These are phyloP conservation scores for Abelmoschus esculentus DNA, from an alignment of 345 rosid species.

Conservation along the genomic window DNA sequence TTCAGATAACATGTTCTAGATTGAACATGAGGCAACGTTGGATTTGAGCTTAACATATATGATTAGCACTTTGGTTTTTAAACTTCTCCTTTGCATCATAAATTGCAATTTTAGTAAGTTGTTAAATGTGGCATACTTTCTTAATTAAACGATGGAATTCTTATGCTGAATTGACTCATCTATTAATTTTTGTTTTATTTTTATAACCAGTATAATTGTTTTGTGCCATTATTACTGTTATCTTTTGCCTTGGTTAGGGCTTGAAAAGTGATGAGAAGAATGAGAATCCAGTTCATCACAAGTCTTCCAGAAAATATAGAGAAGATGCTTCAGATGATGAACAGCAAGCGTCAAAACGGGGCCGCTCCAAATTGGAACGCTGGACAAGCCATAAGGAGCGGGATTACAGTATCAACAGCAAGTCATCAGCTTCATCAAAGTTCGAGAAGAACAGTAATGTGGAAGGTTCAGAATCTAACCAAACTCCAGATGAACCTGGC, in stretches of 20 bases:
- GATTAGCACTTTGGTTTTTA: neutral
- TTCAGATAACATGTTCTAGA: neutral
- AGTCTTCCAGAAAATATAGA: conserved; percentile 44
- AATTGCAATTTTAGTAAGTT: neutral
- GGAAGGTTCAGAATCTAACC: conserved; percentile 31
- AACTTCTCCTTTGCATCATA: neutral
- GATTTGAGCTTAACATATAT: neutral
- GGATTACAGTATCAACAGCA: conserved; percentile 46
- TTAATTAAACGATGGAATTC: neutral
- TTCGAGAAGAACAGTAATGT: conserved; percentile 36
- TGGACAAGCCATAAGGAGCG: conserved; percentile 94
- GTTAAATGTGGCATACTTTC: neutral
- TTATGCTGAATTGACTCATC: conserved; percentile 13
- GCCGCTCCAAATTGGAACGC: conserved; percentile 84
- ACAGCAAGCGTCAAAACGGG: conserved; percentile 63
- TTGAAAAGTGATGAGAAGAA: conserved; percentile 38
- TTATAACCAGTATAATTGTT: neutral
- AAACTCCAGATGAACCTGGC: conserved; percentile 27
- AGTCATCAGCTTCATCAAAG: conserved; percentile 59
- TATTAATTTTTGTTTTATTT: neutral
- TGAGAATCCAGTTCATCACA: conserved; percentile 33
- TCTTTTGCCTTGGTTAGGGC: conserved; percentile 36
- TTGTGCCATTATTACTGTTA: conserved; percentile 20
- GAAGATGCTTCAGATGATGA: conserved; percentile 75
- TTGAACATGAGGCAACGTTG: neutral